phyloP scores from a whole-genome alignment of 352 stramenopile genomes.

The Phytophthora palmivora region DNA sequence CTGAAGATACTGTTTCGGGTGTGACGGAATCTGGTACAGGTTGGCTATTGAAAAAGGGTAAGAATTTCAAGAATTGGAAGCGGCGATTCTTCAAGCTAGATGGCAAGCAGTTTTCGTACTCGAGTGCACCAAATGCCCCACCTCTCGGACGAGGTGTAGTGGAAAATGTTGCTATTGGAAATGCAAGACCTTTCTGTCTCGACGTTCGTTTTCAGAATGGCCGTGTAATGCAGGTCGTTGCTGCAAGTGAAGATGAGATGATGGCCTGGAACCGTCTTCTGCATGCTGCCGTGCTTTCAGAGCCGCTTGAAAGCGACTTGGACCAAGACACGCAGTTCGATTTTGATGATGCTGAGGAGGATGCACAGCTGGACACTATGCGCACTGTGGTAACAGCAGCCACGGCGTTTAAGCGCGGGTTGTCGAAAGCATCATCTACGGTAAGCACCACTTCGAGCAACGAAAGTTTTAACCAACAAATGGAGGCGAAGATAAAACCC shows the following conservation, averaged over 20 bases:
- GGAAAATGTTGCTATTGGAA: constrained; percentile 57
- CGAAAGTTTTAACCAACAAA: constrained; percentile 14
- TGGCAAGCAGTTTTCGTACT: constrained; percentile 68
- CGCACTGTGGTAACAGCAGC: constrained; percentile 43
- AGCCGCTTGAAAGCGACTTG: constrained; percentile 36
- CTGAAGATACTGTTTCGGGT: constrained; percentile 25
- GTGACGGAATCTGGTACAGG: constrained; percentile 42
- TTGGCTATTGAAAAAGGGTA: constrained; percentile 67
- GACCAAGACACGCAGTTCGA: constrained; percentile 55
- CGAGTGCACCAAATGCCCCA: constrained; percentile 39
- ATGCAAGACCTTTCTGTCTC: constrained; percentile 70
- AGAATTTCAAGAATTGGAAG: constrained; percentile 78
- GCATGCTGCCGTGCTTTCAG: constrained; percentile 50
- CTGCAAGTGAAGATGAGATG: constrained; percentile 62
- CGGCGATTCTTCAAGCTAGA: constrained; percentile 67
- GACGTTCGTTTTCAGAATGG: constrained; percentile 72
- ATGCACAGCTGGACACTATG: constrained; percentile 44
- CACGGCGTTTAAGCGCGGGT: constrained; percentile 45
- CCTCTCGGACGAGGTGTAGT: constrained; percentile 64
- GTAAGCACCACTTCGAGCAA: constrained; percentile 28
- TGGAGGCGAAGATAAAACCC: not conserved
- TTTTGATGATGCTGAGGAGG: constrained; percentile 58
- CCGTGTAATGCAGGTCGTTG: constrained; percentile 66
- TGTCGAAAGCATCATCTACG: constrained; percentile 41
- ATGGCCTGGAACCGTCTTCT: constrained; percentile 65